Evolutionary conservation across 2,329 filamentous ascomycete genomes (phyloP), one percentile per base, ranked within the genome.

Genomic region (Sordariomycetes sp.): DNA sequence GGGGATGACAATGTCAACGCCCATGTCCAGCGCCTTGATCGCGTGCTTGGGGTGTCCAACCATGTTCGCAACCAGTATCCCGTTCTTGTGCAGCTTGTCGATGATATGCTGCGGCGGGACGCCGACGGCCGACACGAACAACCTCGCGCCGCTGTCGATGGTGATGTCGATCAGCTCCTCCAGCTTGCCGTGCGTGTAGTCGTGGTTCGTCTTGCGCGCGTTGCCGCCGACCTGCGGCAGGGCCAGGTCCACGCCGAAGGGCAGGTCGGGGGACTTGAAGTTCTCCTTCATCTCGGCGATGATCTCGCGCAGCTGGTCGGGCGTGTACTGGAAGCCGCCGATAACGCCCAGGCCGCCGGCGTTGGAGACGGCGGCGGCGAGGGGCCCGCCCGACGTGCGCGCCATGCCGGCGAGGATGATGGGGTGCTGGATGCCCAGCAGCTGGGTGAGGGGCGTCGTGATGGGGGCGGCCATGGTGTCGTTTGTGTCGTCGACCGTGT

Each of bases 371-470:
- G 86, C 86, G 4, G 86, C 86, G 7, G 86, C 86, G 30, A 94
- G 78, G 14, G 69, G 70, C 0, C 82, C 85, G 39, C 82, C 80
- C 0, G 84, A 88, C 8, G 84, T 85, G 41, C 83, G 77, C 3
- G 90, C 88, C 90, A 96, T 96, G 49, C 90, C 90, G 21, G 90
- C 90, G 15, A 95, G 83, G 45, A 95, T 66, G 57, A 96, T 80
- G 26, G 90, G 90, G 62, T 95, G 87, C 45, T 80, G 68, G 59
- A 95, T 94, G 17, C 77, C 75, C 34, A 95, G 73, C 33, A 95
- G 78, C 35, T 68, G 68, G 43, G 82, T 88, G 24, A 94, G 72
- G 3, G 86, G 84, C 9, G 86, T 93, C 38, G 73, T 75, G 48
- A 92, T 80, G 39, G 77, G 68, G 15, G 59, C 45, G 35, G 62